phyloP scores from a whole-genome alignment of 1,284 basidiomycete genomes.

The Apiotrichum siamense region DNA sequence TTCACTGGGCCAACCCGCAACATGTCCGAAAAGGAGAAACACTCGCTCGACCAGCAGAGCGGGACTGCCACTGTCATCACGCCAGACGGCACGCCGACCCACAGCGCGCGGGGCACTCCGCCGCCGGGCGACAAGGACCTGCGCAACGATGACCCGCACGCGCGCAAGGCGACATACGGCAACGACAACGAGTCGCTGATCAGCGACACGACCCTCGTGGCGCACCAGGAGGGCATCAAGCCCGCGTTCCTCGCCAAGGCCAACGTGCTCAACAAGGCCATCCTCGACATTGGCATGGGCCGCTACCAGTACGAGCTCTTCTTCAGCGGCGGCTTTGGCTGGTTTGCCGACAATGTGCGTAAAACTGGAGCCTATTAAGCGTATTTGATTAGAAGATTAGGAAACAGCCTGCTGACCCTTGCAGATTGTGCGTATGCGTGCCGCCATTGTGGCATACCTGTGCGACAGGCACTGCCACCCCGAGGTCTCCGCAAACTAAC shows the following conservation, averaged over 20 bases:
- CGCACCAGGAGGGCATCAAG: constrained; percentile 23
- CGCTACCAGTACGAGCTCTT: constrained; percentile 59
- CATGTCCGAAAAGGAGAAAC: no score
- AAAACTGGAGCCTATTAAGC: background rate
- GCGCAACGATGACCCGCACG: background rate
- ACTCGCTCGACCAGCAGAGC: no score
- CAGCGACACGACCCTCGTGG: constrained; percentile 17
- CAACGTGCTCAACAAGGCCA: constrained; percentile 31
- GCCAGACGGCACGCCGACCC: no score
- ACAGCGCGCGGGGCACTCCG: no score
- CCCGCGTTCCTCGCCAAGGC: constrained; percentile 31
- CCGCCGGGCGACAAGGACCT: background rate
- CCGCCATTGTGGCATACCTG: no score
- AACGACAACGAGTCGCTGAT: constrained; percentile 18
- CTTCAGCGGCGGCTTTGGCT: constrained; percentile 50
- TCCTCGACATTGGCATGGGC: constrained; percentile 55
- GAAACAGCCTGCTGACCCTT: background rate
- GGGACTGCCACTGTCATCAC: no score
- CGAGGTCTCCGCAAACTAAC: no score
- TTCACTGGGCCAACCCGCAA: no score
- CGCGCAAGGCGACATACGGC: background rate
- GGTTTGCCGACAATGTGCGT: constrained; percentile 48
- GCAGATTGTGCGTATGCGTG: background rate
- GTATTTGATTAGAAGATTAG: background rate
- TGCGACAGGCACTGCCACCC: no score